Conservation (phyloP, 495 filamentous ascomycete genomes). For the Tuber magnatum region DNA sequence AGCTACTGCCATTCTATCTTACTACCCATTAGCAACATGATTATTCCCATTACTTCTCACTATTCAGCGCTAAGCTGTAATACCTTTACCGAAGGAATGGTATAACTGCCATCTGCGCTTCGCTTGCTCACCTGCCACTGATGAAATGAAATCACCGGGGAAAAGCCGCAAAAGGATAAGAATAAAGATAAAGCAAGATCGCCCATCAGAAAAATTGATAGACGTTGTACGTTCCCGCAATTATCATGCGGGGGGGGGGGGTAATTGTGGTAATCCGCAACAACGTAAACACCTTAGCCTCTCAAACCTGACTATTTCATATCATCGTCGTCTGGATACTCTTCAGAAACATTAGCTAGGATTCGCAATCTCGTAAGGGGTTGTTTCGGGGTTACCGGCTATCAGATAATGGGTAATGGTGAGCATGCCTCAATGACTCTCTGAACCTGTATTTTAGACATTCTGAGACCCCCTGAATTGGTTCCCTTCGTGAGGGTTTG, state of each 20-base stretch:
- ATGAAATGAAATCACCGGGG: neutral
- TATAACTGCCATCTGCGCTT: neutral
- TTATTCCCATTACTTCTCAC: neutral
- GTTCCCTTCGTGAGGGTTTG: neutral
- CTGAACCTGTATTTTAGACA: neutral
- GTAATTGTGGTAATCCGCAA: neutral
- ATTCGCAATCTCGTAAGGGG: neutral
- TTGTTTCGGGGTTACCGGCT: neutral
- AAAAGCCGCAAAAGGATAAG: neutral
- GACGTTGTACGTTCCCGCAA: neutral
- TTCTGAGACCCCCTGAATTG: neutral
- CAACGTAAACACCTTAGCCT: neutral
- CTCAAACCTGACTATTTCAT: neutral
- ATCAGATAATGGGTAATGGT: neutral
- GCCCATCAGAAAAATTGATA: neutral
- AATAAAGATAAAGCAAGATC: neutral
- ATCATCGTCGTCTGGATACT: neutral
- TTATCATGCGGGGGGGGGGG: neutral
- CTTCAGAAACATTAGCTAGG: neutral
- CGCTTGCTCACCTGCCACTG: neutral
- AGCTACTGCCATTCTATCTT: neutral
- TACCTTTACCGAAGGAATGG: neutral
- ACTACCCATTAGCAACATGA: neutral
- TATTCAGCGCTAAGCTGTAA: neutral
- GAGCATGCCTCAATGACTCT: neutral